Base-by-base conservation (phyloP, 2,329 filamentous ascomycete genomes). In the Achaetomium macrosporum region DNA sequence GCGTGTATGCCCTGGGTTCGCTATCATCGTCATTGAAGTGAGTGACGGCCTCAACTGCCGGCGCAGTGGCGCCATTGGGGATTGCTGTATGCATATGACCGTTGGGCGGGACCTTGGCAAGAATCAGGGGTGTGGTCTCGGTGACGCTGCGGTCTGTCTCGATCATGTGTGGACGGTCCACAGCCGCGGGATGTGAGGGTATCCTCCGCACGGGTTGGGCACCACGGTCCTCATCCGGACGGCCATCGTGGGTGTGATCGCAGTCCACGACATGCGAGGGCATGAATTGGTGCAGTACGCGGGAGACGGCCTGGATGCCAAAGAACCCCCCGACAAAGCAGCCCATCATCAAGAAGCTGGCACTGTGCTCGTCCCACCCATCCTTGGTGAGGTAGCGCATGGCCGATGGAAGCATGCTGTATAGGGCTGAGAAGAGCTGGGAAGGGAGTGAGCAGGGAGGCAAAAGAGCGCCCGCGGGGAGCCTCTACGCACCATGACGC, bases 341-440 rank as follows among this genome's bases (percentile, higher is more conserved):
- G 11, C 64, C 78, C 64, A 90, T 84, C 63, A 90, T 74, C 31
- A 83, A 70, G 63, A 88, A 79, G 13, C 84, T 85, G 6, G 91
- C 88, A 2, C 71, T 66, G 56, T 84, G 80, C 3, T 88, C 75
- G 8, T 80, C 76, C 69, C 84, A 84, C 15, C 83, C 84, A 47
- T 83, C 86, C 50, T 83, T 76, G 54, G 78, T 74, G 3, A 99
- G 77, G 65, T 95, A 96, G 37, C 76, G 76, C 65, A 87, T 90
- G 2, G 92, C 84, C 17, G 88, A 90, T 10, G 92, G 92, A 8
- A 97, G 78, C 88, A 97, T 96, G 69, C 85, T 93, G 69, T 91
- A 95, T 30, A 97, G 72, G 1, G 92, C 85, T 35, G 91, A 96
- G 69, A 96, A 96, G 39, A 96, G 79, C 90, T 96, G 63, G 5